Base-by-base conservation (phyloP, 208 protist species). In the Crithidia expoeki region DNA sequence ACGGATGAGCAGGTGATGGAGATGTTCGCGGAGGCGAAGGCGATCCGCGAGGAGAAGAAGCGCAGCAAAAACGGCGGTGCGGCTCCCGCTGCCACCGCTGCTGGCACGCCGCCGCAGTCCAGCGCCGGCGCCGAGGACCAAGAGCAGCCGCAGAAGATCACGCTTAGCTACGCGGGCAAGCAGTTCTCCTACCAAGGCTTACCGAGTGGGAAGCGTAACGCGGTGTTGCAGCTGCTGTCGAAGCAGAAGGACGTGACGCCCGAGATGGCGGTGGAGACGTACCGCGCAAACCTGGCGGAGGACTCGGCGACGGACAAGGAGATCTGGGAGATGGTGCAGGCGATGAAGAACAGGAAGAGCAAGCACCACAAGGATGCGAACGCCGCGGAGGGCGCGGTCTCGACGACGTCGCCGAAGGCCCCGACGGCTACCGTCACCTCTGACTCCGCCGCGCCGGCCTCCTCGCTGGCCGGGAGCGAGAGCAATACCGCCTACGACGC, bases 161-260 rank as follows among this genome's bases (percentile, higher is more conserved):
- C 83, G 11, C 74, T 94, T 14, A 78, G 7, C 42, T 91, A 85
- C 74, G 70, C 76, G 17, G 86, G 89, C 21, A 86, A 87, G 61
- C 76, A 87, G 65, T 86, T 93, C 64, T 88, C 82, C 33, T 95
- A 92, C 63, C 66, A 88, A 53, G 89, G 89, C 34, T 59, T 88
- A n/a, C 86, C 74, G n/a, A 87, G 79, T 67, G 67, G 58, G 44
- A 91, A 92, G 76, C 61, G 78, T 42, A 76, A 83, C 61, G 89
- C 84, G 27, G 78, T 95, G 32, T 53, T 95, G 61, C 81, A 93
- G 68, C 79, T 95, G 27, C 68, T 95, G 23, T 63, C 72, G 51
- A 91, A 95, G 76, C 80, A 93, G 68, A 44, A 63, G 44, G 80
- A 86, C 33, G 59, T 92, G 53, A 82, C 81, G 9, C 72, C 32